Evolutionary conservation across 139 green algal genomes (phyloP).

Genomic region (Ettlia oleoabundans): DNA sequence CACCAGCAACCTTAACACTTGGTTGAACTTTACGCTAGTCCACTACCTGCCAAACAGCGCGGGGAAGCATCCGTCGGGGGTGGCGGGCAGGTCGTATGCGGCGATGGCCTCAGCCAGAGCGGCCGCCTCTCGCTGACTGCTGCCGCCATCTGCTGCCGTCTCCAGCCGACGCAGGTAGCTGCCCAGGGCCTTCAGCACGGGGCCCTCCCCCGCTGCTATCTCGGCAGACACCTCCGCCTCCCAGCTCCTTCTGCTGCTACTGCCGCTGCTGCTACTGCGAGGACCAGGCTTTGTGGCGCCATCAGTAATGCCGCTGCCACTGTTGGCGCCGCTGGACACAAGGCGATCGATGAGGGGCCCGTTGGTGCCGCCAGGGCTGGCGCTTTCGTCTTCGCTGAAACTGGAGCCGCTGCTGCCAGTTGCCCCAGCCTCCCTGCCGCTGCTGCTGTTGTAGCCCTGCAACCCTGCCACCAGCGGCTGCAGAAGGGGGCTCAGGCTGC

Average conservation of each 20-base stretch:
- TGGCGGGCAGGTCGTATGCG: slow-evolving; percentile 37
- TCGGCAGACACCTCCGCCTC: slow-evolving; percentile 20
- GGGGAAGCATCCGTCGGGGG: slow-evolving; percentile 61
- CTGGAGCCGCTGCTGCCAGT: too few relatives aligned
- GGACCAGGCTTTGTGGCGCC: background rate
- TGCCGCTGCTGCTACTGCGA: background rate
- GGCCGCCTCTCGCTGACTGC: background rate
- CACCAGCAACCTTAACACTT: too few relatives aligned
- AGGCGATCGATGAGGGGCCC: background rate
- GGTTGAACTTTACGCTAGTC: background rate
- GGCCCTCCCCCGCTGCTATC: slow-evolving; percentile 36
- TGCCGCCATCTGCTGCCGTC: background rate
- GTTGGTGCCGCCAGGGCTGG: too few relatives aligned
- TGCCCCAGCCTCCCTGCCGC: background rate
- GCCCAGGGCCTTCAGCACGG: slow-evolving; percentile 15
- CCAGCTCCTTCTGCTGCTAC: background rate
- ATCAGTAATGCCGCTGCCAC: background rate
- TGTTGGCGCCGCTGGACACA: background rate
- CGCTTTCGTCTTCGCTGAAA: too few relatives aligned
- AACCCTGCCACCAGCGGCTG: background rate
- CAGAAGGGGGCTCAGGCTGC: background rate
- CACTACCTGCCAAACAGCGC: slow-evolving; percentile 59
- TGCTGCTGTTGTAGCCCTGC: background rate
- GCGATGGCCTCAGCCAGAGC: slow-evolving; percentile 24
- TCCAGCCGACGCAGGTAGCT: slow-evolving; percentile 32